Conservation (phyloP, 495 filamentous ascomycete genomes). For the Penicillium pulvis region DNA sequence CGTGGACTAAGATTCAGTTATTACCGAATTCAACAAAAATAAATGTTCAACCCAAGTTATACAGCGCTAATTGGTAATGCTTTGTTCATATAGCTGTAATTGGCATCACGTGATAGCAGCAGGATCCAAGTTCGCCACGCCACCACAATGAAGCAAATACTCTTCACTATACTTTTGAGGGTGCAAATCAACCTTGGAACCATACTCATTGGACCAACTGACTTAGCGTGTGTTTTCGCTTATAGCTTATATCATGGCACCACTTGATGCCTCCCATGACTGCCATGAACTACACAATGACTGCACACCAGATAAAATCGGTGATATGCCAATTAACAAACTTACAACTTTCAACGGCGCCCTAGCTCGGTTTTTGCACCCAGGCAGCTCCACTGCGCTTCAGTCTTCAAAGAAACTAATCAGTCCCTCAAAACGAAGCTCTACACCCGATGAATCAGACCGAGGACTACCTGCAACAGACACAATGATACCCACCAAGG, state of each 20-base stretch:
- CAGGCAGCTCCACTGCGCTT: slow-evolving; percentile 13
- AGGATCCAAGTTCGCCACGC: neutral
- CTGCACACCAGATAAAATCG: neutral
- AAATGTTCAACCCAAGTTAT: too few species aligned
- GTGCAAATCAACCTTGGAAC: neutral
- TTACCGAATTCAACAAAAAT: too few species aligned
- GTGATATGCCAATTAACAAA: slow-evolving; percentile 40
- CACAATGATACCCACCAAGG: too few species aligned
- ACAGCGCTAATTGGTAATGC: too few species aligned
- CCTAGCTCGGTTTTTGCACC: slow-evolving; percentile 48
- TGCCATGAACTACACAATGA: neutral
- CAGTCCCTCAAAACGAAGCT: neutral
- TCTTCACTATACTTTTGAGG: neutral
- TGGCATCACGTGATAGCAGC: too few species aligned
- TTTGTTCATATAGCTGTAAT: too few species aligned
- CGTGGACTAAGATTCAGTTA: too few species aligned
- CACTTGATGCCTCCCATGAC: neutral
- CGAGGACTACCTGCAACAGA: slow-evolving; percentile 8
- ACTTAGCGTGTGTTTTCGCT: neutral
- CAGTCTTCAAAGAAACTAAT: neutral
- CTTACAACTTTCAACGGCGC: slow-evolving; percentile 56
- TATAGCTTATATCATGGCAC: neutral
- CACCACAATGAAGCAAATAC: slow-evolving; percentile 2
- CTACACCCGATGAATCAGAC: slow-evolving; percentile 4
- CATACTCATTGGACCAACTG: neutral